A percentile compares a stretch with the other conserved stretches of the same genome.
These are phyloP conservation scores for Talaromyces trachyspermus DNA, from an alignment of 495 filamentous ascomycete genomes.

Conservation along the genomic window DNA sequence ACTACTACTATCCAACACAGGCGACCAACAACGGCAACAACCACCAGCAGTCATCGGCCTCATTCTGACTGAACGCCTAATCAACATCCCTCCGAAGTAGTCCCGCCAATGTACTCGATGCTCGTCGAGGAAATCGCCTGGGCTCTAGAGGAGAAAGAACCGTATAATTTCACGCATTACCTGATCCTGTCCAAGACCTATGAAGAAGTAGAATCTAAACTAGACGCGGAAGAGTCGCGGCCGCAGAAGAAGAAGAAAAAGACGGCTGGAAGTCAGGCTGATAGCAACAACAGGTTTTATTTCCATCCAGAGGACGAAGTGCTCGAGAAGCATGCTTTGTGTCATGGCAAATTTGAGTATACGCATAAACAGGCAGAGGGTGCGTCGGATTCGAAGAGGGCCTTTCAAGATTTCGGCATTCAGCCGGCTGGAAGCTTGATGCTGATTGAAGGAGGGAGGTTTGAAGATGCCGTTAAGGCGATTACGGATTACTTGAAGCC, in stretches of 20 bases:
- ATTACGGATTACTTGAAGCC: conserved; percentile 61
- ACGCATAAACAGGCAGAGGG: conserved; percentile 69
- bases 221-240: conserved; percentile 62
- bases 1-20: too few relatives aligned
- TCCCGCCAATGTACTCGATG: conserved; percentile 96
- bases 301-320: conserved; percentile 98
- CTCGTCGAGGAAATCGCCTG: conserved; percentile 85
- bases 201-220: conserved; percentile 70
- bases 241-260: conserved; percentile 74
- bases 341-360: conserved; percentile 61
- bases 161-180: conserved; percentile 90
- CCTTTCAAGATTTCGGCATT: conserved; percentile 90
- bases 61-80: conserved; percentile 80
- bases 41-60: conserved; percentile 60
- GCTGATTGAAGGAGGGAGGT: conserved; percentile 62
- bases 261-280: conserved; percentile 36
- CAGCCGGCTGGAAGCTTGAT: conserved; percentile 74
- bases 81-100: conserved; percentile 93
- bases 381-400: conserved; percentile 80
- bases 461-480: conserved; percentile 62
- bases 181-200: conserved; percentile 87
- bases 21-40: too few relatives aligned
- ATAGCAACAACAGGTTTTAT: conserved; percentile 51
- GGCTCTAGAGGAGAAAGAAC: conserved; percentile 85
- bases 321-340: conserved; percentile 63